A percentile compares a stretch with the other conserved stretches of the same genome.
These are phyloP conservation scores for Lentinula raphanica DNA, from an alignment of 768 basidiomycete genomes.

Conservation along the genomic window DNA sequence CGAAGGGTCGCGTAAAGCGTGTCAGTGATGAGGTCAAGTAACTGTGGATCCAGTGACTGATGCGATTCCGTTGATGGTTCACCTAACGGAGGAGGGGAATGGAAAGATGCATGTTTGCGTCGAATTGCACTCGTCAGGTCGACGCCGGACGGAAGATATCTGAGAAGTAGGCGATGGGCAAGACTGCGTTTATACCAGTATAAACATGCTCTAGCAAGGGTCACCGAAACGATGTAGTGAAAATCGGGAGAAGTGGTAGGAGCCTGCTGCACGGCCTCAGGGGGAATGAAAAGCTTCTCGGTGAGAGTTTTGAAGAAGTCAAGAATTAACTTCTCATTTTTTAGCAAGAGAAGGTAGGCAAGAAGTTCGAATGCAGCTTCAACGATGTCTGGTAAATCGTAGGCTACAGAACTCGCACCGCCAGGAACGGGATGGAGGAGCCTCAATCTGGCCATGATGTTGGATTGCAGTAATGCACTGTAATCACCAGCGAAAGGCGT, in stretches of 20 bases:
- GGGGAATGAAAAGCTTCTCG: conserved; percentile 38
- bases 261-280: conserved; percentile 36
- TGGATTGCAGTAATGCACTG: background rate
- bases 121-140: background rate
- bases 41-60: conserved; percentile 13
- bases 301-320: conserved; percentile 47
- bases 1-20: conserved; percentile 38
- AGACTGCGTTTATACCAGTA: conserved; percentile 49
- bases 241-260: conserved; percentile 36
- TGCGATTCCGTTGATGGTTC: background rate
- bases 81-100: background rate
- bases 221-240: conserved; percentile 40
- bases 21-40: conserved; percentile 35
- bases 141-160: conserved; percentile 16
- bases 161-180: conserved; percentile 34
- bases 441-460: background rate
- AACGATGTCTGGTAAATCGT: conserved; percentile 32
- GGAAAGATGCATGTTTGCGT: background rate
- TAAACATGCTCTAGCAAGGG: conserved; percentile 46
- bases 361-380: conserved; percentile 37
- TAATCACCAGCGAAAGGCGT: background rate
- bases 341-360: conserved; percentile 33
- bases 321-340: conserved; percentile 32
- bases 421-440: background rate
- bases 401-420: conserved; percentile 20